These are phyloP conservation scores for Raphanus hybrid DNA, from an alignment of 441 rosid species.

Conservation along the genomic window DNA sequence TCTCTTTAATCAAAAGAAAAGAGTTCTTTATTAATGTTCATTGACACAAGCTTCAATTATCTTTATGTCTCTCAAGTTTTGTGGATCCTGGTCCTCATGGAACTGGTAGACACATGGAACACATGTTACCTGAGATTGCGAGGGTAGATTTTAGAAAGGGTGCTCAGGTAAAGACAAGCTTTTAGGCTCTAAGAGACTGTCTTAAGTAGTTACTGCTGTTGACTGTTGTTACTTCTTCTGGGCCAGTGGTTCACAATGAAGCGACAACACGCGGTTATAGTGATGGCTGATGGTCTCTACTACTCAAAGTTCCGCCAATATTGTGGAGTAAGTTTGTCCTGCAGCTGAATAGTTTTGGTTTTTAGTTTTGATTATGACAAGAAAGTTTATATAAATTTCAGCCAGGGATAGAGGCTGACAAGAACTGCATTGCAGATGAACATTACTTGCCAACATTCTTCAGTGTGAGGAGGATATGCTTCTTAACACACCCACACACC, in stretches of 20 bases:
- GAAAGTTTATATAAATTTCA: constrained; percentile 2
- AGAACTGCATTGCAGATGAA: constrained; percentile 66
- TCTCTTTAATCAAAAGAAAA: not conserved
- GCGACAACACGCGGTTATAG: constrained; percentile 89
- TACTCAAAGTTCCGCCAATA: constrained; percentile 79
- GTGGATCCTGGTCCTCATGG: constrained; percentile 98
- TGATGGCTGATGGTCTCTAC: constrained; percentile 83
- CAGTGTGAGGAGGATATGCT: constrained; percentile 40
- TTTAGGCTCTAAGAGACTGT: constrained; percentile 16
- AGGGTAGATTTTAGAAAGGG: constrained; percentile 95
- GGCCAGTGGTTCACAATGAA: constrained; percentile 98
- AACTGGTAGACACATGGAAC: constrained; percentile 89
- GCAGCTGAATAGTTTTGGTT: not conserved
- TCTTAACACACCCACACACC: constrained; percentile 7
- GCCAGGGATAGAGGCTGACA: constrained; percentile 38
- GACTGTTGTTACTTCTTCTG: constrained; percentile 20
- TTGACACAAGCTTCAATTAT: constrained; percentile 12
- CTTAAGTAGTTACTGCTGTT: constrained; percentile 4
- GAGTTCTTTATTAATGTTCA: not conserved
- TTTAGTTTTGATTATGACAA: constrained; percentile 21
- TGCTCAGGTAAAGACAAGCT: constrained; percentile 72
- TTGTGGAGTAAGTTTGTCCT: constrained; percentile 65
- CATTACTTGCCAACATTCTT: constrained; percentile 75
- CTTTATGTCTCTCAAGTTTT: constrained; percentile 56
- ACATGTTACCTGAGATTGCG: constrained; percentile 89